Percentiles rank a stretch among this genome's conserved stretches.
Evolutionary conservation across 75 land plant species (phyloP).

Genomic region (Ceratopteris richardii): DNA sequence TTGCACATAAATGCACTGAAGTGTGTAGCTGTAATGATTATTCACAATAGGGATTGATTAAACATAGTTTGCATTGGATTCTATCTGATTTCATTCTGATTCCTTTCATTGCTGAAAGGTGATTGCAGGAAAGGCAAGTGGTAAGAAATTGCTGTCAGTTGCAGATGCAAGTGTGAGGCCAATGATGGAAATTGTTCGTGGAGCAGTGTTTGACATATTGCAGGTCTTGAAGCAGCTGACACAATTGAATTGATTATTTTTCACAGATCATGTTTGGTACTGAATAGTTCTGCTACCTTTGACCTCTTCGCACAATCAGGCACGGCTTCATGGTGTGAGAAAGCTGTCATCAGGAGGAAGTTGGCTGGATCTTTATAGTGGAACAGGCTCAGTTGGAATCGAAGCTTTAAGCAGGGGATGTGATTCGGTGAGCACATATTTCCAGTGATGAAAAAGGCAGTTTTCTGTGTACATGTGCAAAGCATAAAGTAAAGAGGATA

Average conservation of each 20-base stretch:
- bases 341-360: slow-evolving; percentile 62
- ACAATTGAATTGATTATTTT: not conserved
- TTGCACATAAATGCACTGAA: too few relatives aligned
- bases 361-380: slow-evolving; percentile 97
- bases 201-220: slow-evolving; percentile 88
- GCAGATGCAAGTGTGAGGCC: slow-evolving; percentile 91
- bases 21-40: too few relatives aligned
- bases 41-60: too few relatives aligned
- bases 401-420: slow-evolving; percentile 99
- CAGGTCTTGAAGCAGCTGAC: slow-evolving; percentile 43
- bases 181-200: slow-evolving; percentile 99
- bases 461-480: not conserved
- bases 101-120: slow-evolving; percentile 38
- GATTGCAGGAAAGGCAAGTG: slow-evolving; percentile 72
- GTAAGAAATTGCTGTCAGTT: slow-evolving; percentile 84
- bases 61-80: too few relatives aligned
- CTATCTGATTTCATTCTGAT: too few relatives aligned
- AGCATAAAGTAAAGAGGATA: too few relatives aligned
- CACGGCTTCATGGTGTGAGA: slow-evolving; percentile 63
- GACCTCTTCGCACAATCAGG: slow-evolving; percentile 29
- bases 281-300: too few relatives aligned
- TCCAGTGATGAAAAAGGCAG: not conserved
- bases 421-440: slow-evolving; percentile 74
- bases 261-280: too few relatives aligned
- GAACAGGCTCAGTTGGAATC: slow-evolving; percentile 99